Evolutionary conservation across 176 grass and related monocot species (phyloP), one percentile per base, ranked within the genome.

Genomic region (Puccinellia tenuiflora): DNA sequence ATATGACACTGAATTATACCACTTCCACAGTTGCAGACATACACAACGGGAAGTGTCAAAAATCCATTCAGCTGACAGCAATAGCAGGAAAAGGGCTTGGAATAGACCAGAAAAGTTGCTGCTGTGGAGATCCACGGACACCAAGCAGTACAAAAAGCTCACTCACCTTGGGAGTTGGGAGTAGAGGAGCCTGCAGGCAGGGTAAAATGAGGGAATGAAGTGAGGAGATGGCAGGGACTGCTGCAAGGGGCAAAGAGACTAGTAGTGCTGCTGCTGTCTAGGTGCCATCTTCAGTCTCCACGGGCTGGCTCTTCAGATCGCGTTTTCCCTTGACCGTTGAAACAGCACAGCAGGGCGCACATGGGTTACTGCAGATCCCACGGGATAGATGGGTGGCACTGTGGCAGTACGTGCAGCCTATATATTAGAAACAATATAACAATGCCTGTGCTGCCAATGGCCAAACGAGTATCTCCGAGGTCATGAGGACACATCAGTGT

Each of bases 281-380:
- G 70, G 35, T 24, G 70, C 29, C 51, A 42, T 63, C 48, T 52
- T 78, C n/a, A n/a, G n/a, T n/a, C 76, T 51, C 52, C 39, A 76
- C 60, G 51, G 80, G 52, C 68, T 40, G 80, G 52, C 68, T 40
- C 35, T 31, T 43, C 56, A 86, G 80, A 88, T 88, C 50, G 80
- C 42, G 35, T 78, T 15, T 43, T 24, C 31, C 31, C 37, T 83
- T 77, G 72, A 63, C 56, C n/a, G 72, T 65, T 77, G 51, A 31
- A 69, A 51, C n/a, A 12, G 24, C 30, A 63, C 57, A 73, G 56
- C 47, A 42, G 61, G 22, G 31, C 24, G 48, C 86, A 83, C 86
- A 83, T 88, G 86, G 60, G 63, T 13, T 30, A 62, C 73, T 61
- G 74, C 79, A 78, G 55, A 51, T 14, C 33, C 29, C 34, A 68